Evolutionary conservation across 164 flowering plant species (phyloP).

Genomic region (Berberis vulgaris): DNA sequence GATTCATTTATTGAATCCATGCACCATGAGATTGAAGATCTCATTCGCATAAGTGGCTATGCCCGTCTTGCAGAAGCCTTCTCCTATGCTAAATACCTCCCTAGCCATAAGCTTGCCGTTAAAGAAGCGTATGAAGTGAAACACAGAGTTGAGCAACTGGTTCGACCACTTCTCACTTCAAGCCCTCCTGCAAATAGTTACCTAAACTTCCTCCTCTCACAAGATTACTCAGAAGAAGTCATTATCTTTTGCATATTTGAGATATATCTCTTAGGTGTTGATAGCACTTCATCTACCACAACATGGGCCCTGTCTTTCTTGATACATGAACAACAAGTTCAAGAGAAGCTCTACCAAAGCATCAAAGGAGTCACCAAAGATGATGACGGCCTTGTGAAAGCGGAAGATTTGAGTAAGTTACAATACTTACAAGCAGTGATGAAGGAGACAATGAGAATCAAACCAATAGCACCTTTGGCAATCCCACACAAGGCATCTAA

Average conservation of each 20-base stretch:
- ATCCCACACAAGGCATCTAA: constrained; percentile 6
- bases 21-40: constrained; percentile 9
- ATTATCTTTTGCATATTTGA: constrained; percentile 12
- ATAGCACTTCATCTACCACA: constrained; percentile 14
- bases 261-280: constrained; percentile 12
- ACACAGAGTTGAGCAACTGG: constrained; percentile 3
- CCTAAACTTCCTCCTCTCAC: constrained; percentile 15
- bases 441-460: constrained; percentile 12
- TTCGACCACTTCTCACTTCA: constrained; percentile 8
- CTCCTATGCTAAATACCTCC: constrained; percentile 6
- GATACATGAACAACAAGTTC: constrained; percentile 3
- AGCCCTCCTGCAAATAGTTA: constrained; percentile 4
- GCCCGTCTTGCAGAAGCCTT: constrained; percentile 8
- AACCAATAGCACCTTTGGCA: constrained; percentile 9
- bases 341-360: constrained; percentile 11
- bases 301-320: constrained; percentile 18
- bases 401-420: constrained; percentile 8
- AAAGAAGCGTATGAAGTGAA: constrained; percentile 8
- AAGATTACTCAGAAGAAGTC: constrained; percentile 8
- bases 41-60: constrained; percentile 7
- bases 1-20: constrained; percentile 4
- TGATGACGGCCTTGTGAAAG: background rate
- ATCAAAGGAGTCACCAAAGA: background rate
- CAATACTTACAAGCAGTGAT: constrained; percentile 13
- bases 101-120: constrained; percentile 3